These are phyloP conservation scores for Yarrowia keelungensis DNA, from an alignment of 805 yeast genomes.

Conservation along the genomic window DNA sequence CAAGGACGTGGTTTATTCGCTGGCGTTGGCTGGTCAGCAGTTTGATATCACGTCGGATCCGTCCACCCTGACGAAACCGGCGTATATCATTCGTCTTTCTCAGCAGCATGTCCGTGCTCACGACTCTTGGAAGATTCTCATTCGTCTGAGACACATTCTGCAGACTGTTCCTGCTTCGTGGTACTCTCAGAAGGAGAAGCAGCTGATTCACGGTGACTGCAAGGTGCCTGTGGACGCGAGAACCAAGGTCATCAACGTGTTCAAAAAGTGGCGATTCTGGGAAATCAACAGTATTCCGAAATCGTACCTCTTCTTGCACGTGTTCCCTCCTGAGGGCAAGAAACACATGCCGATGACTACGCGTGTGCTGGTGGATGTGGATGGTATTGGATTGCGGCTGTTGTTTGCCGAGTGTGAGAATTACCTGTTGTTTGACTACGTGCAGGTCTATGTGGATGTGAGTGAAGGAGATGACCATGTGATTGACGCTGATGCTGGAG, in stretches of 20 bases:
- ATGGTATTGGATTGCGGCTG: slow-evolving; percentile 48
- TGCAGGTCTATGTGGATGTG: slow-evolving; percentile 21
- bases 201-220: slow-evolving; percentile 51
- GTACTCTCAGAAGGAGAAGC: slow-evolving; percentile 51
- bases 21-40: slow-evolving; percentile 58
- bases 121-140: slow-evolving; percentile 87
- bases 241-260: slow-evolving; percentile 62
- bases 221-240: slow-evolving; percentile 61
- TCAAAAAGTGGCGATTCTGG: slow-evolving; percentile 90
- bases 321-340: slow-evolving; percentile 51
- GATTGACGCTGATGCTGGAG: slow-evolving; percentile 20
- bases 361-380: slow-evolving; percentile 44
- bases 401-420: slow-evolving; percentile 49
- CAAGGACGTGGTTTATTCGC: slow-evolving; percentile 52
- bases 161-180: slow-evolving; percentile 64
- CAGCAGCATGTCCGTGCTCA: slow-evolving; percentile 76
- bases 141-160: slow-evolving; percentile 77
- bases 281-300: slow-evolving; percentile 72
- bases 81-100: slow-evolving; percentile 71
- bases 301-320: slow-evolving; percentile 60
- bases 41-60: slow-evolving; percentile 80
- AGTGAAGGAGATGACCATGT: slow-evolving; percentile 1
- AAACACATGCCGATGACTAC: slow-evolving; percentile 41
- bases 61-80: slow-evolving; percentile 86
- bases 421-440: slow-evolving; percentile 47